Evolutionary conservation across 2,329 filamentous ascomycete genomes (phyloP), one percentile per base, ranked within the genome.

Genomic region (Trichoderma harzianum): DNA sequence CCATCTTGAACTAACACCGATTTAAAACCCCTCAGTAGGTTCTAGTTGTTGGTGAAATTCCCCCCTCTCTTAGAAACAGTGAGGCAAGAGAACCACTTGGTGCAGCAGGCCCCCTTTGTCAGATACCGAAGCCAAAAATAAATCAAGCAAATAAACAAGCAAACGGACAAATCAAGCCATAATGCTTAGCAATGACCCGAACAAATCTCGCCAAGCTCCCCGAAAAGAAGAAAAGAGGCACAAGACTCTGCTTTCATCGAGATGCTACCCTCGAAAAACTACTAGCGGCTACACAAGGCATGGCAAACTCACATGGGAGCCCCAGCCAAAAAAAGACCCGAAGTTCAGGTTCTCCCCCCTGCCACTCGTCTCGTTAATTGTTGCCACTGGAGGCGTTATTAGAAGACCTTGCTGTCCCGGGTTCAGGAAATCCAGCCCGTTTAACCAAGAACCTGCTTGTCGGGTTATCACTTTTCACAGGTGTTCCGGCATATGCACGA

Each of bases 1-100:
- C 62, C 28, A 51, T 64, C 62, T 64, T 51, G 34, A 53, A 64
- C 62, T 64, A 51, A 64, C 62, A 64, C 47, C 47, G 30, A 32
- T 51, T 57, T 39, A 66, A 66, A 67, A 67, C 51, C 51, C 63
- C 63, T 66, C 63, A 66, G 34, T 18, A 24, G 24, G 6, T 21
- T 18, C n/a, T 64, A 24, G 26, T 10, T 63, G 61, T 51, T 64
- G 61, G 26, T 8, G 62, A 51, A 18, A 47, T 51, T 30, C 63
- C 63, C 39, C 43, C 24, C 43, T 66, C 63, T 24, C 26, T 53
- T 47, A 10, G 14, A 55, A 53, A 21, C 43, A 53, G 30, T 24
- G 32, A 21, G 53, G 16, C 14, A 18, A 51, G n/a, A 24, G 63
- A 34, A 55, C n/a, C 43, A 55, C 63, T 55, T 51, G 26, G 36